These are phyloP conservation scores for Penicillium roqueforti DNA, from an alignment of 495 filamentous ascomycete genomes.

Conservation along the genomic window DNA sequence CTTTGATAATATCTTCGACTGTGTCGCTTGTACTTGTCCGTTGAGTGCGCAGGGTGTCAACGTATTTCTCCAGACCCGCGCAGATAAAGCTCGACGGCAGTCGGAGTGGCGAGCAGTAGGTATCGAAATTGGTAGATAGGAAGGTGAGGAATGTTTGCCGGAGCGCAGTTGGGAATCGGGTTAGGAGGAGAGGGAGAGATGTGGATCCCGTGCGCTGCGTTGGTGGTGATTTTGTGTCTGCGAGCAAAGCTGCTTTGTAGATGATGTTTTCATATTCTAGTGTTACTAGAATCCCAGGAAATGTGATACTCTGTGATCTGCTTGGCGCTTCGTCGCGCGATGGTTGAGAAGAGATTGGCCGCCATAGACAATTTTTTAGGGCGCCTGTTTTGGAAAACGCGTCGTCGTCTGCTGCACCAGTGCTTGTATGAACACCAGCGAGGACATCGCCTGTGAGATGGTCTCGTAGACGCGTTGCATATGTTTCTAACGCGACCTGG, in stretches of 20 bases:
- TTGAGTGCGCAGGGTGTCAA: constrained; percentile 15
- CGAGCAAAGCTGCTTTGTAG: constrained; percentile 47
- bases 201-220: constrained; percentile 32
- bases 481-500: constrained; percentile 37
- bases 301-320: constrained; percentile 4
- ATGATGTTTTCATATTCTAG: constrained; percentile 48
- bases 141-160: constrained; percentile 49
- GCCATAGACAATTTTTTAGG: constrained; percentile 47
- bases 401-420: constrained; percentile 32
- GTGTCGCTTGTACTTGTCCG: constrained; percentile 1
- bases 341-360: constrained; percentile 26
- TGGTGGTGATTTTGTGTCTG: constrained; percentile 8
- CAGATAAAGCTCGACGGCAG: constrained; percentile 42
- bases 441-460: constrained; percentile 50
- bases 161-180: constrained; percentile 46
- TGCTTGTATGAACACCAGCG: constrained; percentile 37
- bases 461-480: constrained; percentile 49
- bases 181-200: constrained; percentile 49
- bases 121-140: constrained; percentile 50
- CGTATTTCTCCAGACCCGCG: constrained; percentile 27
- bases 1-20: constrained; percentile 34
- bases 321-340: not conserved
- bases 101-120: constrained; percentile 39
- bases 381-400: constrained; percentile 43
- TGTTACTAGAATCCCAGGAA: constrained; percentile 41